Conservation (phyloP, 148 eudicot genomes). For the Rhododendron simsii region DNA sequence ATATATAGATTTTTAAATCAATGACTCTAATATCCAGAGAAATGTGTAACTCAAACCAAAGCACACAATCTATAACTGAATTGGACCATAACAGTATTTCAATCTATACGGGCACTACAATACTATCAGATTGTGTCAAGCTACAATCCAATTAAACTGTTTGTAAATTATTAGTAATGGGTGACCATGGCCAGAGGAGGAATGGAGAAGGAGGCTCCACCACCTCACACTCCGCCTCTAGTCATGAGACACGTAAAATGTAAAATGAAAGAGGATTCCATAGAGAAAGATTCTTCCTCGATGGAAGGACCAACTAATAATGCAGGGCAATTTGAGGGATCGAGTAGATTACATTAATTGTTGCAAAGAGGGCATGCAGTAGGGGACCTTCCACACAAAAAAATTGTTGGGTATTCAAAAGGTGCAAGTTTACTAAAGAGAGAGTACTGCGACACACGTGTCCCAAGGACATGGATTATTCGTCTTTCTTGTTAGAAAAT, state of each 20-base stretch:
- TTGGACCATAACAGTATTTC: not conserved
- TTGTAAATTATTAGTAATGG: not conserved
- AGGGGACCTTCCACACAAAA: not conserved
- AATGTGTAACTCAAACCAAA: not conserved
- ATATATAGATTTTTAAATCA: no score
- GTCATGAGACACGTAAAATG: not conserved
- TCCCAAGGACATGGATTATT: not conserved
- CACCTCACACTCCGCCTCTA: not conserved
- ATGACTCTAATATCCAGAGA: no score
- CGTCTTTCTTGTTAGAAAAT: not conserved
- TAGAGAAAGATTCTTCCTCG: not conserved
- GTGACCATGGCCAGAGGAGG: not conserved
- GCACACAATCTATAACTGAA: not conserved
- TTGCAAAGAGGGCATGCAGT: not conserved
- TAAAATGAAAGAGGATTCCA: not conserved
- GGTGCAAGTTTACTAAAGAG: not conserved
- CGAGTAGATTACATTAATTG: not conserved
- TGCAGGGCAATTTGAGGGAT: not conserved
- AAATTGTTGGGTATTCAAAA: not conserved
- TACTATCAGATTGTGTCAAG: not conserved
- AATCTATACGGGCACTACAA: not conserved
- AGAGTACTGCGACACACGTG: not conserved
- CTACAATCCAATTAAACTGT: no score
- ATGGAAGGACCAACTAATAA: not conserved
- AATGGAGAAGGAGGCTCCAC: not conserved